Conservation (phyloP, 2,329 filamentous ascomycete genomes). For the Aspergillus pseudonomiae region DNA sequence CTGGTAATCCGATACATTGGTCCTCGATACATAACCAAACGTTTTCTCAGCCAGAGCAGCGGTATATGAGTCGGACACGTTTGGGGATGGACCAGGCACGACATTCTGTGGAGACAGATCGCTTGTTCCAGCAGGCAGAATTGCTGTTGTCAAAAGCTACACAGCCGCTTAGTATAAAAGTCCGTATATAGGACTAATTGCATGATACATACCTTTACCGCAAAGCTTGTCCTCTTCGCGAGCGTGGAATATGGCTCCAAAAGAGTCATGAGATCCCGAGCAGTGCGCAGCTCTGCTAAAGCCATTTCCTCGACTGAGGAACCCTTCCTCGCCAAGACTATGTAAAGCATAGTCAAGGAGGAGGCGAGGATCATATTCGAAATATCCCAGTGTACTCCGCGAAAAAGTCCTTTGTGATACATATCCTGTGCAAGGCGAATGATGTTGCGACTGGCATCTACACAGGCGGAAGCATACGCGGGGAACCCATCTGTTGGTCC, state of each 20-base stretch:
- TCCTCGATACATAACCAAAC: background rate
- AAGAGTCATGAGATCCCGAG: background rate
- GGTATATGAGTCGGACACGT: background rate
- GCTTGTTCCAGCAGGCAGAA: background rate
- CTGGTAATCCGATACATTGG: background rate
- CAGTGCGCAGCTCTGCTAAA: background rate
- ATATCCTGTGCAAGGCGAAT: slow-evolving; percentile 19
- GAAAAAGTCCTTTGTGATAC: slow-evolving; percentile 11
- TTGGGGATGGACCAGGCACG: background rate
- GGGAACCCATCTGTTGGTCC: slow-evolving; percentile 5
- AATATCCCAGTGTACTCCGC: slow-evolving; percentile 12
- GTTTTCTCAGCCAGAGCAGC: background rate
- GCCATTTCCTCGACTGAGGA: background rate
- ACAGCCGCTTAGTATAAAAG: background rate
- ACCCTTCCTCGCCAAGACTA: slow-evolving; percentile 6
- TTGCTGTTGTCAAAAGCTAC: background rate
- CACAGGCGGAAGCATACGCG: slow-evolving; percentile 11
- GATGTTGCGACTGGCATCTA: slow-evolving; percentile 17
- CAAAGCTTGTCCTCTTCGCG: background rate
- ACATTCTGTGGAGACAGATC: background rate
- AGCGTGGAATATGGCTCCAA: background rate
- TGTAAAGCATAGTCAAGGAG: slow-evolving; percentile 10
- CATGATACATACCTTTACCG: background rate
- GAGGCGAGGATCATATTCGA: slow-evolving; percentile 11
- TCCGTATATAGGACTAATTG: background rate